Base-by-base conservation (phyloP, 1,139 yeast genomes). In the Scheffersomyces segobiensis region DNA sequence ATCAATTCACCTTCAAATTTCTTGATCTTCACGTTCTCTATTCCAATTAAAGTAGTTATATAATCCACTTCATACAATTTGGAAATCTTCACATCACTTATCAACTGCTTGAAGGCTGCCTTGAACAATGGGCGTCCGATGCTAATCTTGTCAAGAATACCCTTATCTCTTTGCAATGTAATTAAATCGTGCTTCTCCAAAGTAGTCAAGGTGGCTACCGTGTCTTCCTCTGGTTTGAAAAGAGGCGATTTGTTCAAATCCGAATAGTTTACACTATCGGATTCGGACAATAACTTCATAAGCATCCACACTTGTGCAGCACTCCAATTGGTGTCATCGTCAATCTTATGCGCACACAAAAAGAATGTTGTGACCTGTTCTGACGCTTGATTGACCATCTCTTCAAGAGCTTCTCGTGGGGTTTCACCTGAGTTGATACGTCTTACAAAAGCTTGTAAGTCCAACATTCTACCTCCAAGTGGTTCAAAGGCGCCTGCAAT, bases 381-480 rank as follows among this genome's bases (percentile, higher is more conserved):
- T 3, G 96, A 87, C 0, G 97, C 89, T 71, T 93, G 97, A 46
- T 79, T 81, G 8, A 92, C 83, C 89, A 95, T 89, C 64, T 92
- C 96, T 4, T 82, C 74, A 53, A 93, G 76, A 0, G 99, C 98
- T 55, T 83, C 88, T 21, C 74, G 67, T 0, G 97, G 97, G 12
- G 84, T 71, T 70, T 95, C 98, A 2, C 99, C 99, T 0, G 95
- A 86, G 65, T 87, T 88, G 22, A 95, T 83, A 56, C 98, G 88
- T 67, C 98, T 85, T 0, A 90, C 89, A 74, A 92, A 92, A 20
- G 96, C 88, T 72, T 95, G 98, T 57, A 95, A 80, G 70, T 95
- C 99, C 57, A 93, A 81, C 93, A 95, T 90, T 63, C 99, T 85
- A 50, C 99, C 99, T 14, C 99, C 99, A 42, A 95, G 75, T 8